Base-by-base conservation (phyloP, 2,329 filamentous ascomycete species). In the Neonectria neomacrospora region DNA sequence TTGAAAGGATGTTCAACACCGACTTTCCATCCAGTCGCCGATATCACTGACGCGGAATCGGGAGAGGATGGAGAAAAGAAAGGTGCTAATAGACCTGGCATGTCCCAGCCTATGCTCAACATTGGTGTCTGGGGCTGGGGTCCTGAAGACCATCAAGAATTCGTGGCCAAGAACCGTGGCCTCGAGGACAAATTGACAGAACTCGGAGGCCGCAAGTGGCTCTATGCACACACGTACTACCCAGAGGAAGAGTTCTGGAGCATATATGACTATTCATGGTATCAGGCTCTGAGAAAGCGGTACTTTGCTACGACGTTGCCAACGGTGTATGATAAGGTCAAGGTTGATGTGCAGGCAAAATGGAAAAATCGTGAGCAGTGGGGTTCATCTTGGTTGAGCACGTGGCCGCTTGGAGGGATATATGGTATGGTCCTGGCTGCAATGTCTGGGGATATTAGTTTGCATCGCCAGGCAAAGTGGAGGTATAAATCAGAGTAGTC, bases 141-240 rank as follows among this genome's bases (percentile, higher is more conserved):
- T 0, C 86, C 89, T 0, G 75, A 79, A 0, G 73, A 82, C 18
- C 74, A 75, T 18, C 71, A 75, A 0, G 80, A 81, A 10, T 93
- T 93, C 71, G 79, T 92, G 0, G 74, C 76, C 5, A 85, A 86
- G 59, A 95, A 95, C 74, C 84, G 89, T 2, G 82, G 80, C 37
- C 80, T 95, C 3, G 92, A 95, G 76, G 75, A 78, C 2, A 89
- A 89, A 67, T 81, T 93, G 1, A 79, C 79, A 14, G 82, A 86
- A 45, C 81, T 94, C 0, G 87, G 88, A 12, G 92, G 92, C 0
- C 87, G 90, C 80, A 95, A 95, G 78, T 94, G 91, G 90, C 79
- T 95, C 3, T 95, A 95, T 74, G 91, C 92, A 1, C 90, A 93
- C 70, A 89, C 90, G 0, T 94, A 92, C 77, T 94, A 94, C 74